phyloP scores from a whole-genome alignment of 192 early-diverging fungal species.

The Coemansia sp. region DNA sequence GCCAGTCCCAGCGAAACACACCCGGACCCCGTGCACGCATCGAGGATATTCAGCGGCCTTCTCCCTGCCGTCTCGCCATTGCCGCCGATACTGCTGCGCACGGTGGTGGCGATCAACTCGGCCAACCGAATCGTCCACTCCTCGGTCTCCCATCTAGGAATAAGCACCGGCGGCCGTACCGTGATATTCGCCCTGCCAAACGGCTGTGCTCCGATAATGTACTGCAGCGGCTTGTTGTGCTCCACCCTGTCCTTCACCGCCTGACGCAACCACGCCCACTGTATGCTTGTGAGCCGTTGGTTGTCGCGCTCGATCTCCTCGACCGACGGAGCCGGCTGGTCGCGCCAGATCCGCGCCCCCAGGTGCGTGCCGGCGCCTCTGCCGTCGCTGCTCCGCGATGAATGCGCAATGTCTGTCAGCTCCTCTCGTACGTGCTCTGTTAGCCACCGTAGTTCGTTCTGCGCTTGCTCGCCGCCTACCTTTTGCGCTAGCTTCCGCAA shows the following conservation, averaged over 20 bases:
- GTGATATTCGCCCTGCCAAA: slow-evolving; percentile 78
- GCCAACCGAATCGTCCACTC: slow-evolving; percentile 78
- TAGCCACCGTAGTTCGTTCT: slow-evolving; percentile 44
- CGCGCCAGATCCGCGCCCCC: slow-evolving; percentile 41
- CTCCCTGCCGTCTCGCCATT: neutral
- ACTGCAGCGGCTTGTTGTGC: slow-evolving; percentile 84
- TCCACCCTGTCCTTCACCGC: slow-evolving; percentile 62
- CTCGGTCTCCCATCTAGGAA: slow-evolving; percentile 95
- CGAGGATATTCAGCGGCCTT: slow-evolving; percentile 66
- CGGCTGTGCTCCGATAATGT: slow-evolving; percentile 86
- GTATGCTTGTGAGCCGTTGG: slow-evolving; percentile 29
- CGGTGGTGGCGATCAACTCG: slow-evolving; percentile 38
- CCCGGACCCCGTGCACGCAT: slow-evolving; percentile 86
- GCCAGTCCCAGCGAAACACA: slow-evolving; percentile 80
- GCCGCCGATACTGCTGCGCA: neutral
- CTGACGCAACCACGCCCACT: slow-evolving; percentile 54
- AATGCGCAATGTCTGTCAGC: slow-evolving; percentile 6
- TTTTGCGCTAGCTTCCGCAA: slow-evolving; percentile 29
- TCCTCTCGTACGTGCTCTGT: slow-evolving; percentile 33
- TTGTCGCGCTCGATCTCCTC: slow-evolving; percentile 27
- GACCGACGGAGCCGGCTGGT: slow-evolving; percentile 30
- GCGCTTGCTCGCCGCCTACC: slow-evolving; percentile 42
- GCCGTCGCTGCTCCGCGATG: neutral
- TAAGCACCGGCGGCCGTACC: slow-evolving; percentile 74
- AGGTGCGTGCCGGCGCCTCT: neutral